phyloP scores from a whole-genome alignment of 371 early-diverging fungal genomes.

The Actinomortierella wolfii region DNA sequence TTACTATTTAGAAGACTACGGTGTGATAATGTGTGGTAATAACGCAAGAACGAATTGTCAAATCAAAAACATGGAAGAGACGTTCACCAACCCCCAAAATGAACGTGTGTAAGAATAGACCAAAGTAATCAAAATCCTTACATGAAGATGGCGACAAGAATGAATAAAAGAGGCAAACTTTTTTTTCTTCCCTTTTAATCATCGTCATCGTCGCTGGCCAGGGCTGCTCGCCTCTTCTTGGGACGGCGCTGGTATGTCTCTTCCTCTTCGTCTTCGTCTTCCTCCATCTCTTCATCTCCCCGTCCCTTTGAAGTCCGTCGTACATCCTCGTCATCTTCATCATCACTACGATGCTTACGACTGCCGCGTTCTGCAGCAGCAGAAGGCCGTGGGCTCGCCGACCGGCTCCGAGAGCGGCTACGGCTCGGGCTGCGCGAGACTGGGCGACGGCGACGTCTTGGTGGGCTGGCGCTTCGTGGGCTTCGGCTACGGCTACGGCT shows the following conservation, averaged over 20 bases:
- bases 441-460: conserved; percentile 17
- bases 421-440: conserved; percentile 32
- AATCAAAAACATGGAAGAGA: too few species aligned
- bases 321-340: conserved; percentile 7
- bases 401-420: conserved; percentile 6
- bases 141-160: too few species aligned
- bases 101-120: too few species aligned
- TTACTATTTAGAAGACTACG: too few species aligned
- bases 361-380: conserved; percentile 11
- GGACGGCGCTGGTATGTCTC: conserved; percentile 39
- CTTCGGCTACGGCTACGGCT: conserved; percentile 9
- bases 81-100: too few species aligned
- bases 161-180: too few species aligned
- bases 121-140: too few species aligned
- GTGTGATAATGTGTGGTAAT: too few species aligned
- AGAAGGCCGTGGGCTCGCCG: conserved; percentile 5
- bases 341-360: conserved; percentile 15
- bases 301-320: conserved; percentile 12
- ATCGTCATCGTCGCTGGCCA: conserved; percentile 45
- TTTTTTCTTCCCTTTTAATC: too few species aligned
- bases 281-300: conserved; percentile 12
- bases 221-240: conserved; percentile 44
- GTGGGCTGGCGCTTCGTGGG: conserved; percentile 17
- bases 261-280: conserved; percentile 38
- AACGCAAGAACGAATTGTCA: too few species aligned